These are phyloP conservation scores for Dissophora globulifera DNA, from an alignment of 192 early-diverging fungal genomes.

Conservation along the genomic window DNA sequence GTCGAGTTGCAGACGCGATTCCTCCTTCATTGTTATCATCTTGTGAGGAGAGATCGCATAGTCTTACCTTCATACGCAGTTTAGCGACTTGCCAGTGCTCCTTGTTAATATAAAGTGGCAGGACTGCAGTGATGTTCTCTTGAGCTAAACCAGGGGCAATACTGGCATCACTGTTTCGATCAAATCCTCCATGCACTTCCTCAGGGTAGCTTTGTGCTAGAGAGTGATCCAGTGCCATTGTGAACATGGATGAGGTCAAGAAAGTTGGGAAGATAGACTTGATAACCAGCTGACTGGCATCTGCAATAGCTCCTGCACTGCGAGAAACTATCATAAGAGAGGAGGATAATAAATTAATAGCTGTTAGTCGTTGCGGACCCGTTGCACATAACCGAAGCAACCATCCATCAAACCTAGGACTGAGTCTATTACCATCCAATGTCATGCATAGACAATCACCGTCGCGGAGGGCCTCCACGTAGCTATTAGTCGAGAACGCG, in stretches of 20 bases:
- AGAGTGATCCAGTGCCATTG: slow-evolving; percentile 45
- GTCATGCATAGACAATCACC: slow-evolving; percentile 59
- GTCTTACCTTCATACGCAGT: slow-evolving; percentile 52
- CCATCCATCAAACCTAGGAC: too few species aligned
- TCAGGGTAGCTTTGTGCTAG: slow-evolving; percentile 24
- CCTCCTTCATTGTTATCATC: too few species aligned
- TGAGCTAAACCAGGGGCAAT: slow-evolving; percentile 51
- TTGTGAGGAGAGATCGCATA: too few species aligned
- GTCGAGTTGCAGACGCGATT: too few species aligned
- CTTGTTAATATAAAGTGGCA: slow-evolving; percentile 56
- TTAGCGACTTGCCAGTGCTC: slow-evolving; percentile 56
- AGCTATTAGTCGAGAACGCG: slow-evolving; percentile 53
- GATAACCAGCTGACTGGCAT: slow-evolving; percentile 53
- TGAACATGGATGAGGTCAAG: slow-evolving; percentile 55
- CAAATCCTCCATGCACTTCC: slow-evolving; percentile 57
- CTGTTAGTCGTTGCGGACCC: too few species aligned
- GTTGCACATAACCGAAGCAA: too few species aligned
- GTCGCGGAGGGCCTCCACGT: slow-evolving; percentile 47
- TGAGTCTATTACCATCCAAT: slow-evolving; percentile 39
- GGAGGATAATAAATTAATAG: too few species aligned
- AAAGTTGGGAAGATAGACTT: slow-evolving; percentile 57
- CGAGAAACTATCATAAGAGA: slow-evolving; percentile 24
- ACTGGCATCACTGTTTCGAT: slow-evolving; percentile 31
- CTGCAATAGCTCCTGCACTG: slow-evolving; percentile 49
- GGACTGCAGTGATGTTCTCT: slow-evolving; percentile 56